Percentiles rank a stretch among this genome's conserved stretches.
These are phyloP conservation scores for Scheffersomyces stambukii DNA, from an alignment of 1,139 yeast species.

Conservation along the genomic window DNA sequence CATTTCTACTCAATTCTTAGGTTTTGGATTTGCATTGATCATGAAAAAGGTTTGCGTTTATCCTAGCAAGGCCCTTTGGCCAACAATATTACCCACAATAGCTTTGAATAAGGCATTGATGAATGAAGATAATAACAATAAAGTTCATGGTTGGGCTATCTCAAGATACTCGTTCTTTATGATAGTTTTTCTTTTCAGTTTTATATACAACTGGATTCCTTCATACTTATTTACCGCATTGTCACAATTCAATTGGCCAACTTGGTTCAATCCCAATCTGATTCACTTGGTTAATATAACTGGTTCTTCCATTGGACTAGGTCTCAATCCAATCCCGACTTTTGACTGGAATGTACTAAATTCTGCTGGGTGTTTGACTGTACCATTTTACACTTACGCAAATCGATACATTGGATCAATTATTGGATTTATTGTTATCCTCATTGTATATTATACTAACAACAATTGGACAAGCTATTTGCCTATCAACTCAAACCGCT, in stretches of 20 bases:
- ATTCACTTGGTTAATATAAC: constrained; percentile 36
- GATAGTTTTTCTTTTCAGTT: constrained; percentile 27
- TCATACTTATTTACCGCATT: constrained; percentile 38
- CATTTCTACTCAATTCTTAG: constrained; percentile 41
- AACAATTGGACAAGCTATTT: constrained; percentile 38
- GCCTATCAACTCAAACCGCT: constrained; percentile 36
- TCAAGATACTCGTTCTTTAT: constrained; percentile 39
- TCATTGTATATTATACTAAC: constrained; percentile 32
- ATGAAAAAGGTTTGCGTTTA: constrained; percentile 43
- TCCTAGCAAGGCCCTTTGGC: constrained; percentile 46
- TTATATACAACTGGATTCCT: constrained; percentile 43
- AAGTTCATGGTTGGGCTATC: constrained; percentile 38
- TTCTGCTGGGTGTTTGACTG: constrained; percentile 37
- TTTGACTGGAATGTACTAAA: constrained; percentile 45
- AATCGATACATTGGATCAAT: constrained; percentile 34
- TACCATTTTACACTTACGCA: constrained; percentile 37
- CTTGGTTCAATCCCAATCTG: constrained; percentile 42
- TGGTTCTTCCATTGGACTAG: constrained; percentile 37
- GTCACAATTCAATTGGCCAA: constrained; percentile 45
- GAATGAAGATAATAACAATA: constrained; percentile 23
- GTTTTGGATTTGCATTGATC: constrained; percentile 45
- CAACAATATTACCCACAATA: constrained; percentile 42
- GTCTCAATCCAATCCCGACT: constrained; percentile 41
- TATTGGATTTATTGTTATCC: constrained; percentile 28
- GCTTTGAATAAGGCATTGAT: constrained; percentile 43